phyloP scores from a whole-genome alignment of 768 basidiomycete genomes.

The Hortiboletus campestris region DNA sequence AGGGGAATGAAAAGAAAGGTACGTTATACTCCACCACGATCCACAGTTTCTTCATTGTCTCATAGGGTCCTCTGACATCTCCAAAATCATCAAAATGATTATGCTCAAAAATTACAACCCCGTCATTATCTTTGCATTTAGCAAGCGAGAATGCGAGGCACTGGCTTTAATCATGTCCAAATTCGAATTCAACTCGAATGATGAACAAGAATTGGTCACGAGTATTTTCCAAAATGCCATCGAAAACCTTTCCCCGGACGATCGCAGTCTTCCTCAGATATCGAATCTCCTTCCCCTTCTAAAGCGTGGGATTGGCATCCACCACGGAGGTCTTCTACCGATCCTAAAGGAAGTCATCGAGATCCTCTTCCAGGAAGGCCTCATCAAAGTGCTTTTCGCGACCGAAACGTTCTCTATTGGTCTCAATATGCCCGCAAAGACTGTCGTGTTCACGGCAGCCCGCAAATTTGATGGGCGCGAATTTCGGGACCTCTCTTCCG shows the following conservation, averaged over 20 bases:
- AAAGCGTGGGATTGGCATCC: constrained; percentile 94
- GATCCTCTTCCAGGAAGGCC: constrained; percentile 96
- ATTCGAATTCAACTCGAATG: constrained; percentile 89
- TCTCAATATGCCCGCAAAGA: constrained; percentile 99
- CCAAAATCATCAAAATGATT: constrained; percentile 98
- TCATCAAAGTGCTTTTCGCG: constrained; percentile 97
- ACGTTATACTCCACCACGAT: background rate
- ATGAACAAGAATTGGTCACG: constrained; percentile 84
- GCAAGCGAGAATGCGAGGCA: constrained; percentile 95
- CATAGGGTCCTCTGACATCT: constrained; percentile 86
- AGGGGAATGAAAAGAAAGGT: constrained; percentile 95
- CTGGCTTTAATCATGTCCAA: constrained; percentile 92
- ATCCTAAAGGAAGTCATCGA: constrained; percentile 99
- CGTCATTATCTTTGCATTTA: constrained; percentile 97
- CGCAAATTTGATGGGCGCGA: constrained; percentile 96
- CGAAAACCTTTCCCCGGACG: constrained; percentile 80
- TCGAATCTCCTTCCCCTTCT: constrained; percentile 88
- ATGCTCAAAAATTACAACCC: constrained; percentile 98
- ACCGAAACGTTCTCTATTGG: constrained; percentile 99
- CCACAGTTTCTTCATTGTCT: constrained; percentile 9
- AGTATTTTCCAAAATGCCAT: constrained; percentile 96
- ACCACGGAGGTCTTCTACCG: constrained; percentile 95
- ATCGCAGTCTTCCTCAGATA: constrained; percentile 91
- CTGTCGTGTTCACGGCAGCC: constrained; percentile 94
- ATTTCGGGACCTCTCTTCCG: constrained; percentile 88